Evolutionary conservation across 495 filamentous ascomycete species (phyloP).

Genomic region (Penicillium cosmopolitanum): DNA sequence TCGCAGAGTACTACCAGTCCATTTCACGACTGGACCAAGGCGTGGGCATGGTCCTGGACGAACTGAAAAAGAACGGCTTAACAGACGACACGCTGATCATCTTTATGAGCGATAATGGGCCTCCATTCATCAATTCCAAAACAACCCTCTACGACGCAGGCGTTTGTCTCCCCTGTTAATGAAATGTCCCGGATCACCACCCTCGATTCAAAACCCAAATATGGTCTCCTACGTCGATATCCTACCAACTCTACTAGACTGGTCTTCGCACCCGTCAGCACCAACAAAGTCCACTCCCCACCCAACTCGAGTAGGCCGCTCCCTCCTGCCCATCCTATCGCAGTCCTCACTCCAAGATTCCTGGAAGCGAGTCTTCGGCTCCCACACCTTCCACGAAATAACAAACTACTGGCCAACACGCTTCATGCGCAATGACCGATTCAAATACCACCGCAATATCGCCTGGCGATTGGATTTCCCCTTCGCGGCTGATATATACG

Average conservation of each 20-base stretch:
- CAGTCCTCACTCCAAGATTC: constrained; percentile 23
- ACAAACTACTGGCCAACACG: constrained; percentile 54
- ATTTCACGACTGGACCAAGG: constrained; percentile 47
- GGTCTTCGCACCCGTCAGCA: constrained; percentile 24
- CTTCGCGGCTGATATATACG: constrained; percentile 49
- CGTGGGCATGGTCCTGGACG: constrained; percentile 42
- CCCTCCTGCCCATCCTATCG: constrained; percentile 42
- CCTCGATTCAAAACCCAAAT: constrained; percentile 40
- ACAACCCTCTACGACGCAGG: constrained; percentile 53
- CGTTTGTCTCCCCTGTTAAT: constrained; percentile 44
- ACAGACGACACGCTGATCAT: constrained; percentile 44
- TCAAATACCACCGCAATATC: constrained; percentile 54
- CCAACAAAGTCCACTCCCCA: constrained; percentile 11
- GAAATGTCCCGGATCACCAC: constrained; percentile 29
- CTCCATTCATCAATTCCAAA: constrained; percentile 54
- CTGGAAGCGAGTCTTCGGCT: constrained; percentile 43
- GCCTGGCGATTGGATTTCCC: constrained; percentile 51
- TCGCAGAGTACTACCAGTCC: constrained; percentile 47
- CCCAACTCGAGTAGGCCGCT: constrained; percentile 30
- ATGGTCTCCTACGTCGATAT: constrained; percentile 52
- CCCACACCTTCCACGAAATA: constrained; percentile 55
- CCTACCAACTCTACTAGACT: constrained; percentile 48
- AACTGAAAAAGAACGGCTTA: constrained; percentile 32
- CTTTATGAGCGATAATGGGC: constrained; percentile 51
- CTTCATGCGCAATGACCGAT: constrained; percentile 40